Evolutionary conservation across 257 asterid genomes (phyloP), one percentile per base, ranked within the genome.

Genomic region (Solanum chiquidenum): DNA sequence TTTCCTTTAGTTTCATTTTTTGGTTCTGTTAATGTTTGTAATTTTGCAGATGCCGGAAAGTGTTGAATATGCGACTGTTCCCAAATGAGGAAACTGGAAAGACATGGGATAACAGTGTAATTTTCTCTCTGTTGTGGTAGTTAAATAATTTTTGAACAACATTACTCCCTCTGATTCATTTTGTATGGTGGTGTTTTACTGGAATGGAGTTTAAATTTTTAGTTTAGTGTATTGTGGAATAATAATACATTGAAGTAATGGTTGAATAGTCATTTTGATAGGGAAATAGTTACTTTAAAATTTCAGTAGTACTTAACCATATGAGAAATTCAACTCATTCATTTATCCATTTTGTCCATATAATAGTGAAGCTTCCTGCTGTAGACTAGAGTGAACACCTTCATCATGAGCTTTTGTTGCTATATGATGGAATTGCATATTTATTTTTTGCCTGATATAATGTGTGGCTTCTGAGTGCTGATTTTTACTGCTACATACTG

Each of bases 81-180:
- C 92, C 94, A 40, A 93, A 94, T 89, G 97, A 94, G 86, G 92
- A 89, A 82, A 91, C 93, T 55, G 98, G 98, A 25, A 94, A 93
- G 86, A 90, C 88, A 46, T 96, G 98, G 98, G 99, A 95, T 94
- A 96, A 85, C 71, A 96, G 89, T 94, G 99, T 96, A 95, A 87
- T 91, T 44, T 86, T n/a, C 79, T 35, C 69, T 38, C 58, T 10
- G 55, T 23, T 62, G 86, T 60, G 86, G 5, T 40, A 0, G 14
- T 85, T 69, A 5, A 58, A n/a, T n/a, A 66, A 52, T 84, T 16
- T 55, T 35, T 40, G 12, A 14, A 37, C 58, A 23, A 38, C 83
- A 0, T 79, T 79, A 44, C 64, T 42, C 60, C 55, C 7, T 20
- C 33, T 37, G 83, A 18, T 74, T 74, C 49, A 21, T 37, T 21